Base-by-base conservation (phyloP, 805 yeast species). In the Wilhelminamyces savonicus region DNA sequence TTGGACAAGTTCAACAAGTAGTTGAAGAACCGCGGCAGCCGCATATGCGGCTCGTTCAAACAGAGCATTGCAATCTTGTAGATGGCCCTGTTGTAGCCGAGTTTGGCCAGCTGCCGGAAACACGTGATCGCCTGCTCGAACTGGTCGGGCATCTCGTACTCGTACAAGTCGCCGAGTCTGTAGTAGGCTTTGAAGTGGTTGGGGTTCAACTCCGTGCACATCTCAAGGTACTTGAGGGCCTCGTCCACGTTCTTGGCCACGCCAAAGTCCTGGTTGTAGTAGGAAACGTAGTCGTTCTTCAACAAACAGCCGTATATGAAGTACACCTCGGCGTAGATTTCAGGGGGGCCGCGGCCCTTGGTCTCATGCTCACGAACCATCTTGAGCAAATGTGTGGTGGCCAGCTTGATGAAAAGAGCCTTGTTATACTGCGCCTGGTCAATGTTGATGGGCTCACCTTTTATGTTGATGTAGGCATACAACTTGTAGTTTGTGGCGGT, bases 1-100 rank as follows among this genome's bases (percentile, higher is more conserved):
- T 49, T 50, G n/a, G 68, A 50, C 39, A 64, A 51, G 29, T 58
- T 59, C 10, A 44, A 42, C 27, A 64, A 48, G 39, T 62, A 58
- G 21, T 52, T 50, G 43, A 59, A 47, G 37, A 44, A 64, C 32
- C 53, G 58, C 21, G 46, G 41, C 23, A 65, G 59, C 23, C 70
- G 47, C 19, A 52, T 41, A 8, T 44, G 39, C 5, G 66, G 56
- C 5, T 52, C 59, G 27, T 58, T 48, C 36, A 64, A 48, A 29
- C 54, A 57, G 23, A 63, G 40, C 38, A 62, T 36, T 1, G 68
- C 61, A 31, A 65, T 51, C 35, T 59, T 57, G 41, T 54, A 63
- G 31, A 64, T 65, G n/a, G 69, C 69, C 24, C 57, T 46, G 36
- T 62, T 62, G 43, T 64, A 64, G n/a, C 71, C 70, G 29, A 55